A percentile compares a stretch with the other conserved stretches of the same genome.
phyloP scores from a whole-genome alignment of 1,284 basidiomycete genomes.

The Quambalaria eucalypti region DNA sequence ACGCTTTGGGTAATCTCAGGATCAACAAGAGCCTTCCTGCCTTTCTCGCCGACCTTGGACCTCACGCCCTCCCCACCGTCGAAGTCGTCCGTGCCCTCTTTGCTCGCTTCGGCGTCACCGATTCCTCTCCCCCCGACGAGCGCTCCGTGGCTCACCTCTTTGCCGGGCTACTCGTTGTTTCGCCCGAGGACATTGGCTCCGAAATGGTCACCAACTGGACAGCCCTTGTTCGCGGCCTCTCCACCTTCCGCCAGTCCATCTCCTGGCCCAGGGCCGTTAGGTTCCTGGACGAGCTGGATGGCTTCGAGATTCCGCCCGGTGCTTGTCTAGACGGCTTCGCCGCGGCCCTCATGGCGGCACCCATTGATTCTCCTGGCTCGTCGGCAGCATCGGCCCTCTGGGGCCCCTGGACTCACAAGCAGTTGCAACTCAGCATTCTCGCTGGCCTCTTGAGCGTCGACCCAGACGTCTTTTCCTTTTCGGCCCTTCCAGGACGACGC shows the following conservation, averaged over 20 bases:
- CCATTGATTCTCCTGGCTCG: conserved; percentile 3
- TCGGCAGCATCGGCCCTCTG: conserved; percentile 50
- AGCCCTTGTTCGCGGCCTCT: conserved; percentile 17
- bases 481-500: conserved; percentile 26
- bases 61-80: conserved; percentile 16
- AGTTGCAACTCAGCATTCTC: conserved; percentile 77
- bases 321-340: conserved; percentile 34
- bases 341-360: conserved; percentile 44
- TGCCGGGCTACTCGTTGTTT: conserved; percentile 28
- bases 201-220: conserved; percentile 21
- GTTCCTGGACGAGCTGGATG: conserved; percentile 48
- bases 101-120: conserved; percentile 24
- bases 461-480: conserved; percentile 72
- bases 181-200: conserved; percentile 17
- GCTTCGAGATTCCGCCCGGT: conserved; percentile 47
- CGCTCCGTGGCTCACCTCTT: conserved; percentile 30
- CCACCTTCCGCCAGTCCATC: conserved; percentile 15
- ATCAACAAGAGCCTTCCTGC: conserved; percentile 7
- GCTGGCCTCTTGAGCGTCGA: conserved; percentile 71
- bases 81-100: conserved; percentile 31
- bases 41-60: conserved; percentile 31
- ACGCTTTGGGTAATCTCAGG: conserved; percentile 31
- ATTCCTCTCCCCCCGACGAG: conserved; percentile 21
- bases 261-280: conserved; percentile 47
- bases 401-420: conserved; percentile 65